Base-by-base conservation (phyloP, 2,329 filamentous ascomycete species). In the Rhinocladiella mackenziei region DNA sequence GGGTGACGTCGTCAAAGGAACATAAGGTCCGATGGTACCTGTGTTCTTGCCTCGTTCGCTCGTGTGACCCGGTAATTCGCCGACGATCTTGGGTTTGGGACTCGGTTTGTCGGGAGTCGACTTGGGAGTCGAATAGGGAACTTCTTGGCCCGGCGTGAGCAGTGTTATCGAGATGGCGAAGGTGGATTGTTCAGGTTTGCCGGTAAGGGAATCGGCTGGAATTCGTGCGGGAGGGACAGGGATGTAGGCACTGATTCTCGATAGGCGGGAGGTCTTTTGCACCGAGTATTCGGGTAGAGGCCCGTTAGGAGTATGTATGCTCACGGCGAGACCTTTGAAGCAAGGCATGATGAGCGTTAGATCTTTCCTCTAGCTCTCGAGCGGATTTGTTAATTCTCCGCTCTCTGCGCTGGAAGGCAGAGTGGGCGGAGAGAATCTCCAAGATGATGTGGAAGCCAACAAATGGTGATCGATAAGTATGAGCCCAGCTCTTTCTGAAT, bases 111-210 rank as follows among this genome's bases (percentile, higher is more conserved):
- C 78, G 36, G 80, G 66, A 25, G 83, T 86, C 1, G 88, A 65
- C 66, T 92, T 92, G 28, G 89, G 89, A 1, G 86, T 84, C 41
- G 89, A 95, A 69, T 97, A 97, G 1, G 91, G 91, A 31, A 97
- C 89, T 56, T 88, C 80, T 50, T 94, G 79, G 45, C 85, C 85
- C 8, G 89, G 84, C 0, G 89, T 96, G 56, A 97, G 77, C 35
- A 98, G 80, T 2, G 92, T 97, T 61, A 98, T 97, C 39, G 91
- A 97, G 60, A 98, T 96, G 58, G 92, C 92, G 67, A 98, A 98
- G 58, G 89, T 92, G 50, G 92, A 89, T 58, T 94, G 85, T 70
- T 97, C 89, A 37, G 89, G 83, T 70, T 89, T 88, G 60, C 81
- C 81, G 44, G 78, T 77, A 50, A 81, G 73, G 26, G 78, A 72